These are phyloP conservation scores for Candida sanyaensis DNA, from an alignment of 1,139 yeast genomes.

Conservation along the genomic window DNA sequence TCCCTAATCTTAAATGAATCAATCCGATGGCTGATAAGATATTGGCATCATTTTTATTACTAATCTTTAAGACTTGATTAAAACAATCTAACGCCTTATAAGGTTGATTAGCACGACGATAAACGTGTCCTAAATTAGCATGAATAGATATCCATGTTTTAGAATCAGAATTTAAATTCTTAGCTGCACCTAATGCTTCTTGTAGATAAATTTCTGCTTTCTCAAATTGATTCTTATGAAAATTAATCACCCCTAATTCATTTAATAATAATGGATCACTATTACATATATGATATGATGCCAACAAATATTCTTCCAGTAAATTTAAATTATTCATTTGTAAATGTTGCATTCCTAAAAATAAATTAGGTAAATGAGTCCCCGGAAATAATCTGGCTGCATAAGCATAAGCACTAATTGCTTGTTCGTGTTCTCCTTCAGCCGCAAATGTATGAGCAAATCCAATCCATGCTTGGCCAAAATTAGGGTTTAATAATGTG, in stretches of 20 bases:
- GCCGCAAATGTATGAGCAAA: constrained; percentile 98
- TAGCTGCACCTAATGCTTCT: constrained; percentile 74
- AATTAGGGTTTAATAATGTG: constrained; percentile 83
- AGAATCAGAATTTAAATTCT: constrained; percentile 71
- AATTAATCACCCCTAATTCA: constrained; percentile 88
- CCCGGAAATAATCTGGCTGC: constrained; percentile 96
- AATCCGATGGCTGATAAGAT: constrained; percentile 84
- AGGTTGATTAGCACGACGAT: constrained; percentile 63
- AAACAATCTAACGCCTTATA: constrained; percentile 75
- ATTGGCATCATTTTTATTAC: constrained; percentile 70
- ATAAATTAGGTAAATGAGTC: constrained; percentile 85
- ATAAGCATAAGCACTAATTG: constrained; percentile 94
- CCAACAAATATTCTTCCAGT: constrained; percentile 82
- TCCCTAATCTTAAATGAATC: constrained; percentile 70
- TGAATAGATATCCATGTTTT: constrained; percentile 87
- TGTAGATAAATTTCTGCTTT: constrained; percentile 73
- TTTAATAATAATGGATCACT: constrained; percentile 85
- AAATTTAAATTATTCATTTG: constrained; percentile 80
- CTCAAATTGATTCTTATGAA: constrained; percentile 68
- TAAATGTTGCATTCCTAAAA: constrained; percentile 94
- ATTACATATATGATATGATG: constrained; percentile 77
- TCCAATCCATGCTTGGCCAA: constrained; percentile 97
- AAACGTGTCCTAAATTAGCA: constrained; percentile 89
- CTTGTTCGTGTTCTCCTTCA: constrained; percentile 98
- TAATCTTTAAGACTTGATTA: constrained; percentile 68